Base-by-base conservation (phyloP, 2,329 filamentous ascomycete species). In the Dothideomycetidae sp. region DNA sequence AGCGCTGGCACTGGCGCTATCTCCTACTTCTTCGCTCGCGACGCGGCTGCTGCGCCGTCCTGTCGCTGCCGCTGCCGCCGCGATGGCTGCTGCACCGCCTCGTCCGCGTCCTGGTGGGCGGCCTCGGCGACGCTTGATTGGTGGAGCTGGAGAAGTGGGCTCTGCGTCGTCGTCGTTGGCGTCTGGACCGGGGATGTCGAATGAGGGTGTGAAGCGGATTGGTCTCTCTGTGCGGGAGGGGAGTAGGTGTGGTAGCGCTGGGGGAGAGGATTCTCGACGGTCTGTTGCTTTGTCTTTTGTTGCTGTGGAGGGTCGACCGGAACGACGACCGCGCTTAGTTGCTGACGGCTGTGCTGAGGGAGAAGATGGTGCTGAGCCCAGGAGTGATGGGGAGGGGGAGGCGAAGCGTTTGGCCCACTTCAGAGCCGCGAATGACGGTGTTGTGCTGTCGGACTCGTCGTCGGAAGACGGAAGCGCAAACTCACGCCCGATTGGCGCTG, bases 181-280 rank as follows among this genome's bases (percentile, higher is more conserved):
- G 5, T 30, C 36, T 10, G 21, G 28, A 3, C 15, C 19, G 10
- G 36, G 36, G 5, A 45, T 23, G 13, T 36, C 36, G 13, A 57
- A 52, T 21, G 44, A 50, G 3, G 54, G 51, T 31, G 52, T 50
- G 36, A 57, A 57, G 1, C 49, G 39, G 12, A 56, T 42, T 3
- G 56, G 56, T 14, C 50, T 42, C 13, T 51, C 48, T 4, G 48
- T 46, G 9, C 49, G 23, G 19, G 31, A 48, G 15, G 53, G 33
- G 18, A 57, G 51, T 10, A 59, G 21, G 12, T 57, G 53, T 1
- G 52, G 46, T 13, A 56, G 36, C 28, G 43, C 46, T 1, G 46
- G 34, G 4, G 52, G 50, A 16, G 36, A 40, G 10, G 31, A 34
- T 5, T 40, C 28, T 9, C 37, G 18, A 13, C 32, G n/a, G 14